These are phyloP conservation scores for Eimeria brunetti DNA, from an alignment of 169 alveolate species.

Conservation along the genomic window DNA sequence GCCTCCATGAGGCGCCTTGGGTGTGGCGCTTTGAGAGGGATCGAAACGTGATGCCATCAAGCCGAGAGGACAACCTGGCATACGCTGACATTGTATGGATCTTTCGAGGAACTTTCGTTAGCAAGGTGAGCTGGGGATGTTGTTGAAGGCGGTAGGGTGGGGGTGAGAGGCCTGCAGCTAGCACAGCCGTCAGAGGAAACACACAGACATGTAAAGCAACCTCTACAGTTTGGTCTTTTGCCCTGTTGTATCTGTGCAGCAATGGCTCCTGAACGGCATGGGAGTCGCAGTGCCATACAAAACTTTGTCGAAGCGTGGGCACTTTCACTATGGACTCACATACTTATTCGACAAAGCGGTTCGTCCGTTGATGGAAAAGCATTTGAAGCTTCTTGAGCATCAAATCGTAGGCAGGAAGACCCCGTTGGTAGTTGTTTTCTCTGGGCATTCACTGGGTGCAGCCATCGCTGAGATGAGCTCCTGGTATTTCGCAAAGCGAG, in stretches of 20 bases:
- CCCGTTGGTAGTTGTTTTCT: slow-evolving; percentile 37
- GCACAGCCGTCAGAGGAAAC: neutral
- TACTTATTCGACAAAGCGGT: slow-evolving; percentile 51
- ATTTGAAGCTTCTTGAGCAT: slow-evolving; percentile 19
- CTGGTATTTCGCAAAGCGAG: slow-evolving; percentile 57
- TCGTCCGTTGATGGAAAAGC: slow-evolving; percentile 26
- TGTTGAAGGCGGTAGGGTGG: neutral
- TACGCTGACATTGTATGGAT: slow-evolving; percentile 58
- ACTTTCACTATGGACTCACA: slow-evolving; percentile 38
- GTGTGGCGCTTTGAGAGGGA: slow-evolving; percentile 61
- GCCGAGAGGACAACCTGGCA: neutral
- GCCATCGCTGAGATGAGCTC: slow-evolving; percentile 67
- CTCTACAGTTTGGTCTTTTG: neutral
- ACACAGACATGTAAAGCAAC: neutral
- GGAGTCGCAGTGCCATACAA: slow-evolving; percentile 48
- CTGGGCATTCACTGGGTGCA: slow-evolving; percentile 66
- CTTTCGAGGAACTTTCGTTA: slow-evolving; percentile 54
- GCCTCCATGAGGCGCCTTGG: slow-evolving; percentile 34
- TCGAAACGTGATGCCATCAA: neutral
- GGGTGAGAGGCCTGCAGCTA: neutral
- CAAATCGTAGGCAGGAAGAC: slow-evolving; percentile 9
- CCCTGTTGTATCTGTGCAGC: slow-evolving; percentile 33
- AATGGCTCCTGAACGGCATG: slow-evolving; percentile 64
- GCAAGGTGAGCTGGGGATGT: slow-evolving; percentile 21
- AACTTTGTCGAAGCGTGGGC: slow-evolving; percentile 62